Percentiles rank a stretch among this genome's conserved stretches.
phyloP scores from a whole-genome alignment of 192 early-diverging fungal genomes.

The Mortierella hygrophila region DNA sequence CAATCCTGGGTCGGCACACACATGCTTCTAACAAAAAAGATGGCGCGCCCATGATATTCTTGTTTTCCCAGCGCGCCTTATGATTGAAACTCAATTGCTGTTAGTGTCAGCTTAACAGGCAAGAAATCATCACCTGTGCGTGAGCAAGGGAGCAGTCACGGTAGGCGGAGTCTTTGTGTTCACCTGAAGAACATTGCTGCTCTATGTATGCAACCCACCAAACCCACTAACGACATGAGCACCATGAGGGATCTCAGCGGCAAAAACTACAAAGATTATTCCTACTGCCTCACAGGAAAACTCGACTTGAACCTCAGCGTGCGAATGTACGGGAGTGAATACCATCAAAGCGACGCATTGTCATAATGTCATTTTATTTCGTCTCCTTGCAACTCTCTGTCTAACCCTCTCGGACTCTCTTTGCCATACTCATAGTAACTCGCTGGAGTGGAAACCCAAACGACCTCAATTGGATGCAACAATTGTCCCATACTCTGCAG shows the following conservation, averaged over 20 bases:
- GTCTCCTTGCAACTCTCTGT: neutral
- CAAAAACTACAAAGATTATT: slow-evolving; percentile 71
- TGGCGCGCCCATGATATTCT: neutral
- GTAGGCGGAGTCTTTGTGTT: neutral
- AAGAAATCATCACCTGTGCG: neutral
- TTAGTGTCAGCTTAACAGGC: no score
- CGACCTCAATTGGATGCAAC: slow-evolving; percentile 34
- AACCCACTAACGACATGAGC: slow-evolving; percentile 20
- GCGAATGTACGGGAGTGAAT: slow-evolving; percentile 64
- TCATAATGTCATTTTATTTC: neutral
- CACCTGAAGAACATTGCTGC: neutral
- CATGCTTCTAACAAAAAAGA: neutral
- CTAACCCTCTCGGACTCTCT: neutral
- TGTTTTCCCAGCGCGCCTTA: neutral
- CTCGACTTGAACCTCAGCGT: slow-evolving; percentile 71
- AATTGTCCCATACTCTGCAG: slow-evolving; percentile 49
- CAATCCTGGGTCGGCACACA: neutral
- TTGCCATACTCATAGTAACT: slow-evolving; percentile 22
- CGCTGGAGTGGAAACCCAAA: slow-evolving; percentile 42
- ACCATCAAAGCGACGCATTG: neutral
- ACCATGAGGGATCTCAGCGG: slow-evolving; percentile 39
- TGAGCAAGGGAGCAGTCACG: neutral
- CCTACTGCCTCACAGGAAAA: slow-evolving; percentile 77
- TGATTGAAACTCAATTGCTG: neutral
- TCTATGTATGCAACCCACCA: neutral